These are phyloP conservation scores for Fonsecaea nubica DNA, from an alignment of 2,329 filamentous ascomycete species.

Conservation along the genomic window DNA sequence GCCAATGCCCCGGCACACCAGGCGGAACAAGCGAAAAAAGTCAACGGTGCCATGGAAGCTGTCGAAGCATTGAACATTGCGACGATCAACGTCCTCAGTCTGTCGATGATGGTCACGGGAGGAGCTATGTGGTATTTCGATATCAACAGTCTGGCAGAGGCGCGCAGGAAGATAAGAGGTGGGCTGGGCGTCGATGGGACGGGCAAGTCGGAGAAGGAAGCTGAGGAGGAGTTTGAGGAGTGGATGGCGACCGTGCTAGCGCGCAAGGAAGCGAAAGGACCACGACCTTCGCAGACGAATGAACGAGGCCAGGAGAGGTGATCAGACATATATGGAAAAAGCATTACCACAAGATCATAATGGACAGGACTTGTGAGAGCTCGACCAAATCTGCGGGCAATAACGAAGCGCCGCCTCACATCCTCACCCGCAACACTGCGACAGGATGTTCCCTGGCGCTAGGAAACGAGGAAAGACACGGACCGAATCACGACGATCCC, in stretches of 20 bases:
- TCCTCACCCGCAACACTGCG: neutral
- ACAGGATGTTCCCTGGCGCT: neutral
- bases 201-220: slow-evolving; percentile 55
- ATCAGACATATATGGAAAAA: neutral
- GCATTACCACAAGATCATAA: neutral
- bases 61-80: slow-evolving; percentile 83
- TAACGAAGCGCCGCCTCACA: neutral
- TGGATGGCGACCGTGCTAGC: slow-evolving; percentile 59
- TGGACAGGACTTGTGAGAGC: neutral
- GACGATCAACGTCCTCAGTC: slow-evolving; percentile 80
- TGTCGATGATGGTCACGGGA: slow-evolving; percentile 76
- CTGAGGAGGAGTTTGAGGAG: slow-evolving; percentile 62
- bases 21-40: slow-evolving; percentile 47
- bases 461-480: neutral
- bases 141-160: slow-evolving; percentile 71
- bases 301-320: slow-evolving; percentile 33
- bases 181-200: slow-evolving; percentile 66
- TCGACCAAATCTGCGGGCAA: neutral
- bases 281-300: slow-evolving; percentile 23
- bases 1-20: slow-evolving; percentile 54
- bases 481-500: neutral
- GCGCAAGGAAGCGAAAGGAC: slow-evolving; percentile 51
- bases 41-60: slow-evolving; percentile 74
- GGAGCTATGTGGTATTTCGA: slow-evolving; percentile 79
- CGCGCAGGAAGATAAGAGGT: slow-evolving; percentile 65